Evolutionary conservation across 805 yeast genomes (phyloP), one percentile per base, ranked within the genome.

Genomic region (Candida nemodendra): DNA sequence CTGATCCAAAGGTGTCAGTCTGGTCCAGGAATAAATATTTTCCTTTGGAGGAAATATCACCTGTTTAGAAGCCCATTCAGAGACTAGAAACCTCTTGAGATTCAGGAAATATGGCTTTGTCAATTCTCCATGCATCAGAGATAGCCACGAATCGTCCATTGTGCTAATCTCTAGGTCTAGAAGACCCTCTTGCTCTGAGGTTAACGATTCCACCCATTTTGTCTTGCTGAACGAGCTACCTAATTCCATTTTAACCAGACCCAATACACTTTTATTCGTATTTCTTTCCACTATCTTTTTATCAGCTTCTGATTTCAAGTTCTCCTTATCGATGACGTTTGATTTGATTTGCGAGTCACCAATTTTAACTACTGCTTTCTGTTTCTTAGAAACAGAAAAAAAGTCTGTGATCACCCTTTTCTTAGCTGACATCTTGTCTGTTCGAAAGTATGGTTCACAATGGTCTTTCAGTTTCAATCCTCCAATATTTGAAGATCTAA

Each of bases 11-110:
- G 96, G 95, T 0, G 98, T 88, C 13, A 81, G 69, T 22, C 88
- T 74, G 2, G 95, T 81, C 97, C 98, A 93, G 0, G 97, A 86
- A 58, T 93, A 93, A 15, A 93, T 77, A 42, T 85, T 84, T 11
- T 73, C 54, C 13, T 66, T 58, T 0, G 91, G 90, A 2, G 99
- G 99, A 62, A 87, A 91, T 0, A 91, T 70, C 11, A 68, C 71
- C 14, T 66, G 64, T 12, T 61, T 54, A 12, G 58, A 48, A 8
- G 31, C 19, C 50, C 64, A 57, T 49, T 82, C 85, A 1, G 66
- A 42, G 4, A 47, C 43, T 11, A 90, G 66, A 48, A 84, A 89
- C 48, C 62, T 58, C 51, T 91, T 91, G 48, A 93, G 67, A 8
- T 74, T 61, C 8, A 90, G 57, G 53, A 93, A 93, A 58, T 89